A percentile compares a stretch with the other conserved stretches of the same genome.
Evolutionary conservation across 257 asterid species (phyloP).

Genomic region (Ocimum tenuiflorum): DNA sequence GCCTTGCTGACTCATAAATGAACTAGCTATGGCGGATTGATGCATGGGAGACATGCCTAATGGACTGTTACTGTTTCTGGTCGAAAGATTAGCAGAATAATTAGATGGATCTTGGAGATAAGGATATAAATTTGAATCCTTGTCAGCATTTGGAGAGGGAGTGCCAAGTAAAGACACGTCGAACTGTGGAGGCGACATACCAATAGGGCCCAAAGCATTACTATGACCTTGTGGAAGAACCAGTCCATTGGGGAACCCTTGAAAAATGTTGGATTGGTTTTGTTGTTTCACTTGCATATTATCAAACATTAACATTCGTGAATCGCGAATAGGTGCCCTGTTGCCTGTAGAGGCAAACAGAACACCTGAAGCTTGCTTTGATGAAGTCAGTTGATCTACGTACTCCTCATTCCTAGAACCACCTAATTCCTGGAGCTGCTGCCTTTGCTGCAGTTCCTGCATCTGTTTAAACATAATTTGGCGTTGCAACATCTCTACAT

Average conservation of each 20-base stretch:
- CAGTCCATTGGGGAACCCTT: slow-evolving; percentile 36
- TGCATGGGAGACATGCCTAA: slow-evolving; percentile 29
- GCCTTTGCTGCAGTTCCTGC: slow-evolving; percentile 63
- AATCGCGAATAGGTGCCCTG: slow-evolving; percentile 37
- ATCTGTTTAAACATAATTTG: slow-evolving; percentile 61
- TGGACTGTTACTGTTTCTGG: slow-evolving; percentile 28
- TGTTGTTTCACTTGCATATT: slow-evolving; percentile 41
- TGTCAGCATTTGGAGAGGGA: slow-evolving; percentile 26
- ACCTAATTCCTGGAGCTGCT: slow-evolving; percentile 49
- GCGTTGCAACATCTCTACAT: slow-evolving; percentile 56
- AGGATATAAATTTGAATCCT: slow-evolving; percentile 32
- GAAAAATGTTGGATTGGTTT: slow-evolving; percentile 22
- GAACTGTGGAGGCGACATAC: slow-evolving; percentile 36
- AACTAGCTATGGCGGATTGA: slow-evolving; percentile 30
- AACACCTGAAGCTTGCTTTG: slow-evolving; percentile 32
- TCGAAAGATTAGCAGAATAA: slow-evolving; percentile 24
- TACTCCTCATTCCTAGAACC: slow-evolving; percentile 37
- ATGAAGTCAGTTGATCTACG: slow-evolving; percentile 28
- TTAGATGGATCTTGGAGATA: slow-evolving; percentile 41
- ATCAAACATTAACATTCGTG: slow-evolving; percentile 36
- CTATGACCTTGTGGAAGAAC: slow-evolving; percentile 34
- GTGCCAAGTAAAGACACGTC: slow-evolving; percentile 36
- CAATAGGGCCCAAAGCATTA: slow-evolving; percentile 15
- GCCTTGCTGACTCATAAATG: slow-evolving; percentile 29
- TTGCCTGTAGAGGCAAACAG: slow-evolving; percentile 27